Conservation (phyloP, 1,284 basidiomycete species). For the Austroboletus niveus region DNA sequence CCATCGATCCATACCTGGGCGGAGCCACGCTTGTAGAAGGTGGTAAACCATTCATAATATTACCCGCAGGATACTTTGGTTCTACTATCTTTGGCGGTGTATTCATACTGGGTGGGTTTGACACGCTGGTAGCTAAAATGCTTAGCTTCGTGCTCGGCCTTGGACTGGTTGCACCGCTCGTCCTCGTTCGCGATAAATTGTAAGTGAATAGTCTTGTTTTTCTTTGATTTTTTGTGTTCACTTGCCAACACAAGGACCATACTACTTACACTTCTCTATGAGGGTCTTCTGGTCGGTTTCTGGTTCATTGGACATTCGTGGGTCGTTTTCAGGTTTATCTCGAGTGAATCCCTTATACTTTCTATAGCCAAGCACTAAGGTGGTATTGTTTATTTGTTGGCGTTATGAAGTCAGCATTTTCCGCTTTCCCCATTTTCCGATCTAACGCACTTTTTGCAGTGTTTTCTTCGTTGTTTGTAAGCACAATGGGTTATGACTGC, state of each 20-base stretch:
- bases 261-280: constrained; percentile 68
- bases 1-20: constrained; percentile 79
- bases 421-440: not conserved
- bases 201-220: constrained; percentile 37
- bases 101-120: constrained; percentile 76
- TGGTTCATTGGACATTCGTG: constrained; percentile 85
- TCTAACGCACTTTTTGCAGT: constrained; percentile 39
- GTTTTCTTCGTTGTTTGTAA: constrained; percentile 75
- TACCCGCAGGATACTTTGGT: constrained; percentile 75
- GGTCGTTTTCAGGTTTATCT: constrained; percentile 30
- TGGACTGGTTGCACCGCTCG: constrained; percentile 69
- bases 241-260: constrained; percentile 58
- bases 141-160: constrained; percentile 79
- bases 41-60: constrained; percentile 65
- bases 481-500: constrained; percentile 23
- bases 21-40: constrained; percentile 77
- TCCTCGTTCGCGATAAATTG: constrained; percentile 81
- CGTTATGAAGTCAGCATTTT: constrained; percentile 70
- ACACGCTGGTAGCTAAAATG: constrained; percentile 76
- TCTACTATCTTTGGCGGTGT: constrained; percentile 77
- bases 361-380: constrained; percentile 54
- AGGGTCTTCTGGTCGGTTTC: constrained; percentile 75
- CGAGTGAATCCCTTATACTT: constrained; percentile 3
- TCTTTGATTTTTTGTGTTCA: not conserved
- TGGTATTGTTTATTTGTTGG: constrained; percentile 84